Evolutionary conservation across 1,139 yeast genomes (phyloP).

Genomic region (Fermentozyma sake): DNA sequence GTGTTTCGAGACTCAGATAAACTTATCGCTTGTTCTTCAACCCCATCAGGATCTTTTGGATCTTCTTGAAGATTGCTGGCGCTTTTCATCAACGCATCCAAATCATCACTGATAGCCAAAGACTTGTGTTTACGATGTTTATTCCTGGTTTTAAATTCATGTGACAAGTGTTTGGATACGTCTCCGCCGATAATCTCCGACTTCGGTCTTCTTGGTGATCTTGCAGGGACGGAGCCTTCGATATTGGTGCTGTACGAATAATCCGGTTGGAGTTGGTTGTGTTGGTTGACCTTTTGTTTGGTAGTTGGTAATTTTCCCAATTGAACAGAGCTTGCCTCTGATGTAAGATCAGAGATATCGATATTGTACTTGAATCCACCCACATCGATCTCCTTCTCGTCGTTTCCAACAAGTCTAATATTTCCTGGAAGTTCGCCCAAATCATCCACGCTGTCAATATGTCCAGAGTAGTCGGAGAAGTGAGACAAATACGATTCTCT

Average conservation of each 20-base stretch:
- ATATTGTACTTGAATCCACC: too few species aligned
- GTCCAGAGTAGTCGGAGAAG: slow-evolving; percentile 28
- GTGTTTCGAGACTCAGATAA: too few species aligned
- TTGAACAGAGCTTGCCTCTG: slow-evolving; percentile 13
- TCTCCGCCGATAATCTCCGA: slow-evolving; percentile 21
- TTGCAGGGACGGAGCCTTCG: slow-evolving; percentile 39
- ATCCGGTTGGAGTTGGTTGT: slow-evolving; percentile 19
- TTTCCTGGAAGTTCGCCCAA: slow-evolving; percentile 10
- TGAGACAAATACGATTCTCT: slow-evolving; percentile 25
- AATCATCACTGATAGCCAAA: slow-evolving; percentile 28
- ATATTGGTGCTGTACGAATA: slow-evolving; percentile 31
- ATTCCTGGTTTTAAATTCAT: slow-evolving; percentile 4
- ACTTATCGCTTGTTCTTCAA: too few species aligned
- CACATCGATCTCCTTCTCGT: too few species aligned
- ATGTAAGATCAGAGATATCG: slow-evolving; percentile 6
- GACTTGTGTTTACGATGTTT: slow-evolving; percentile 7
- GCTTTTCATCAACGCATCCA: slow-evolving; percentile 38
- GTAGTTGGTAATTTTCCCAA: slow-evolving; percentile 16
- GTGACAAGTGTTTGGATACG: slow-evolving; percentile 5
- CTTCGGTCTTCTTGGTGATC: slow-evolving; percentile 39
- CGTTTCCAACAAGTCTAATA: slow-evolving; percentile 8
- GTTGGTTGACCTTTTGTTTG: slow-evolving; percentile 5
- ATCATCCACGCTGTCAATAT: slow-evolving; percentile 14
- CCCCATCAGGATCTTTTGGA: too few species aligned
- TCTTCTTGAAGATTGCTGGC: slow-evolving; percentile 29